Base-by-base conservation (phyloP, 2,329 filamentous ascomycete species). In the Diplodia seriata region DNA sequence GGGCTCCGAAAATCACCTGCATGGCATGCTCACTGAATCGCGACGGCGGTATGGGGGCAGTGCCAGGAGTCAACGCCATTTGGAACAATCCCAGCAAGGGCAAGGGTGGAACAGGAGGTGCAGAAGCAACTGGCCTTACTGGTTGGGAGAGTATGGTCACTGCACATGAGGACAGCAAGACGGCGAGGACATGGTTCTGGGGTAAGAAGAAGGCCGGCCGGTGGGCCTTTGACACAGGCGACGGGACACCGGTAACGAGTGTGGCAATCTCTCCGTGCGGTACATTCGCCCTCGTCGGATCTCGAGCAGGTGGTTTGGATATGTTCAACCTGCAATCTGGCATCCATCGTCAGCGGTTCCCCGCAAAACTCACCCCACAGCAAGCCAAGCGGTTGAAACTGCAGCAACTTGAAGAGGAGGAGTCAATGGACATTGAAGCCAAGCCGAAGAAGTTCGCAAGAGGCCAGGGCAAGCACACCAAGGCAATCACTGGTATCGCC, bases 241-340 rank as follows among this genome's bases (percentile, higher is more conserved):
- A 99, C 79, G 87, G 87, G 20, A 86, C 88, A n/a, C 87, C 93
- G 74, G 94, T 97, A 43, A 86, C 82, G 69, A 94, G 91, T 65
- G 93, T 99, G 23, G 87, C 93, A 12, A 90, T 99, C 69, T 97
- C 92, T 66, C 87, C 92, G 1, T 99, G 95, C 74, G 95, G 95
- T 68, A 97, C 92, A 1, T 99, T 99, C 82, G 94, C 94, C 2
- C 81, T 98, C 4, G 85, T 99, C 26, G 95, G 95, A 1, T 97
- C 94, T 0, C 88, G 88, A 36, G 89, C 86, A 47, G 95, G 95
- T 51, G 87, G 89, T 40, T 89, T 99, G 67, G 93, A 97, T 77
- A 94, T 97, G 90, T 98, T 91, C 86, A 99, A 99, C 77, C 83
- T 99, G 68, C 95, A 99, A 78, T 98, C 95, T 54, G 95, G 95